Evolutionary conservation across 1,284 basidiomycete genomes (phyloP), one percentile per base, ranked within the genome.

Genomic region (Stygiomarasmius scandens): DNA sequence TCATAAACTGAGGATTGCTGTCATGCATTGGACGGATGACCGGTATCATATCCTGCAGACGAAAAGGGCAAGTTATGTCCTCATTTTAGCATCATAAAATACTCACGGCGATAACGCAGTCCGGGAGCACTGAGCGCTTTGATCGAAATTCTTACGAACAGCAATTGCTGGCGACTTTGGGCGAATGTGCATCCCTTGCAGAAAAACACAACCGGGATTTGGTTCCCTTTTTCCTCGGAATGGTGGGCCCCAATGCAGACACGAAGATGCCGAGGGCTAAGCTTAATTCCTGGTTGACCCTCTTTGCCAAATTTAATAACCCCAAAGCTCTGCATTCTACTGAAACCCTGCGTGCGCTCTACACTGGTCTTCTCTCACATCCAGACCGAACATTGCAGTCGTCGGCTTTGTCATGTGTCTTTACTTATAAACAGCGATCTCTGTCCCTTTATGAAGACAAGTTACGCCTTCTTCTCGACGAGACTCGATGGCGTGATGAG

Each of bases 281-380:
- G 64, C 82, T 95, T 25, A 78, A 73, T 19, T 78, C 84, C 1
- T 98, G 93, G 87, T 85, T 99, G 24, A 85, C 85, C 32, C 80
- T 99, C 1, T 92, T 98, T 69, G 83, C 91, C 56, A 96, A 95
- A 70, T 93, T 99, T 69, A 77, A 77, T 64, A 98, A 98, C 67
- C 95, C 95, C 10, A 96, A 95, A 72, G 92, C 93, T 0, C 78
- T 97, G 1, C 84, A 86, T 66, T 82, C 85, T 2, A 84, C 92
- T 0, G 81, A 87, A 10, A 82, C 81, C 0, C 80, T 99, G 16
- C 85, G 85, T 57, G 58, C 71, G 0, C 74, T 94, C 22, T 95
- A 96, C 72, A 80, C 84, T 14, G 76, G 82, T 16, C 81, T 95
- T n/a, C 83, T 98, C 29, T 89, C 95, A 1, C 89, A 95, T 62